phyloP scores from a whole-genome alignment of 1,139 yeast genomes.

The Hyphopichia fennica region DNA sequence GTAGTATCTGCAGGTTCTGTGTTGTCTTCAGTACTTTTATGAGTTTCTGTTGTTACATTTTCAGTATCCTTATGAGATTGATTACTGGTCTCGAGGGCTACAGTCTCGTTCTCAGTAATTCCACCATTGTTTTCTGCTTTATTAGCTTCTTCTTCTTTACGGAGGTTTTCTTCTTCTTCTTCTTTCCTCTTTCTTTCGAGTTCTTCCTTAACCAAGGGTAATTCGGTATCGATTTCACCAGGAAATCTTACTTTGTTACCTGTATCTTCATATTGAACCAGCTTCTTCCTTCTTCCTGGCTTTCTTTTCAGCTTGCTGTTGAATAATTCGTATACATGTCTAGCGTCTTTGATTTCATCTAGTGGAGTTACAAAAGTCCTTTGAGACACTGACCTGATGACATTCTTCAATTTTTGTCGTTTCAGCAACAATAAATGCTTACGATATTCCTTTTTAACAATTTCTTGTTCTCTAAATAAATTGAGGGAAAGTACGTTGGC shows the following conservation, averaged over 20 bases:
- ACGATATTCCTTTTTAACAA: slow-evolving; percentile 75
- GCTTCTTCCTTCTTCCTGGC: slow-evolving; percentile 36
- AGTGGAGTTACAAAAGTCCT: slow-evolving; percentile 45
- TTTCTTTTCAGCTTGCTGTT: slow-evolving; percentile 37
- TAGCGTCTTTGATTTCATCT: slow-evolving; percentile 54
- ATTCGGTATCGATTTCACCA: slow-evolving; percentile 37
- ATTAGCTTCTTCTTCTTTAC: neutral
- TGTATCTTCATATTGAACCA: slow-evolving; percentile 9
- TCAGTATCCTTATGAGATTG: neutral
- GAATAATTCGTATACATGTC: slow-evolving; percentile 23
- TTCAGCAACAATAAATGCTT: slow-evolving; percentile 68
- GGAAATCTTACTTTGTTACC: slow-evolving; percentile 23
- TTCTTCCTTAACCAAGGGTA: slow-evolving; percentile 35
- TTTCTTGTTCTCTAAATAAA: slow-evolving; percentile 79
- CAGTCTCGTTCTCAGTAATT: neutral
- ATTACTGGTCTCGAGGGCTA: neutral
- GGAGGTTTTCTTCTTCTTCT: slow-evolving; percentile 6
- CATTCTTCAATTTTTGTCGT: slow-evolving; percentile 57
- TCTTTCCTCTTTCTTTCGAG: slow-evolving; percentile 14
- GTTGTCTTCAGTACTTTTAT: no score
- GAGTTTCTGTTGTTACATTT: no score
- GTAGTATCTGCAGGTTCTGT: no score
- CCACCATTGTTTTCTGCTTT: neutral
- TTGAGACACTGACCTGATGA: slow-evolving; percentile 50
- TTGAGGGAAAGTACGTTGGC: slow-evolving; percentile 72